Base-by-base conservation (phyloP, 2,329 filamentous ascomycete genomes). In the Epichloe glyceriae region DNA sequence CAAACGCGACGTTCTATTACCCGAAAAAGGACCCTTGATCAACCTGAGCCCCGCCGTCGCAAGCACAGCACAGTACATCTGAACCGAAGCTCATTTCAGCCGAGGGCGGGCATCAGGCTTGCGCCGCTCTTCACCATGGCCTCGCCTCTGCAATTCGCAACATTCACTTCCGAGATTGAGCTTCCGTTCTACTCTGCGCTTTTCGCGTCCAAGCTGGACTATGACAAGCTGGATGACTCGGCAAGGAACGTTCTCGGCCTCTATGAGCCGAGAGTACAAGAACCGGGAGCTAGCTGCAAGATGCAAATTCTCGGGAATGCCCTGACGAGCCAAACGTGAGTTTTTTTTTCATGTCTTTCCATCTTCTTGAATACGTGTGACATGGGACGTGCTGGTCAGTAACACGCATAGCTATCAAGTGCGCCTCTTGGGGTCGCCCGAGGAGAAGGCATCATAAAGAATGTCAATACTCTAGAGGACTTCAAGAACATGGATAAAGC, bases 151-250 rank as follows among this genome's bases (percentile, higher is more conserved):
- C 77, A 79, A 72, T 98, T 90, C 68, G 88, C 88, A 54, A 85
- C 91, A 1, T 97, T 95, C 74, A 80, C 84, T 40, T 95, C 91
- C 46, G 88, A 96, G 70, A 89, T 97, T 63, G 93, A 98, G 65
- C 76, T 97, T 42, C 88, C 89, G 43, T 98, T 98, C 69, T 98
- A 96, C 66, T 85, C 87, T 44, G 84, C 88, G 5, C 79, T 98
- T n/a, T 93, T 94, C 53, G 82, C 85, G 5, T 86, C 85, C 57
- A 98, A 98, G 71, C 88, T 98, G 64, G 89, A 97, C 66, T 85
- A 95, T 76, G 93, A 96, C 71, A 95, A 90, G 70, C 86, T 98
- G 48, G 87, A 96, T 71, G 91, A 95, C 67, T 95, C 90, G 10
- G 86, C 89, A 22, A 86, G 91, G 43, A 83, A 85, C 53, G 78